Base-by-base conservation (phyloP, 768 basidiomycete species). In the Kwoniella dejecticola region DNA sequence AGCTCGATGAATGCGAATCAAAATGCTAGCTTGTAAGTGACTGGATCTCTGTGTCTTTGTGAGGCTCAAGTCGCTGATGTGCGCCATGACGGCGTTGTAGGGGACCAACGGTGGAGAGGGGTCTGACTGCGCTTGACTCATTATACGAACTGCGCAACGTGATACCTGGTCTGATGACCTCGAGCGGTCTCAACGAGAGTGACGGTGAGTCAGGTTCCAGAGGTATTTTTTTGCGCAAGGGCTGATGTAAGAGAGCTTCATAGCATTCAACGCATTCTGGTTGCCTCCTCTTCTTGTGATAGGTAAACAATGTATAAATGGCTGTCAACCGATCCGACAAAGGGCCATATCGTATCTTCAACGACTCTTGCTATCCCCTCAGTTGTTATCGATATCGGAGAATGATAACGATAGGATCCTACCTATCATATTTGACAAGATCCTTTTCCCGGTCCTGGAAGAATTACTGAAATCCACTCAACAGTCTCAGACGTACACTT, bases 381-480 rank as follows among this genome's bases (percentile, higher is more conserved):
- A 89, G 52, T 78, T 91, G 50, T 81, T 87, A 23, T 67, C 76
- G 11, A 84, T 86, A 57, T 83, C 84, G 29, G 81, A 83, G 24
- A 84, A 87, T 15, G 10, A 27, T 5, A 29, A 29, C 11, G 10
- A 27, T 5, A 29, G n/a, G n/a, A 77, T 89, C 70, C 84, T 92
- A 31, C 86, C 89, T 63, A 88, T 91, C 61, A 84, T 94, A 21
- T 96, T 98, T 82, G 89, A 91, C 76, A 84, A 86, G 33, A 87
- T 95, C 57, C 80, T 97, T 38, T 96, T 96, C 80, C 94, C 93
- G 3, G 84, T 97, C 40, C 79, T 97, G 29, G 93, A 97, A 64
- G 94, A 95, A 66, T 82, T 99, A 17, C 81, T 97, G 65, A 90
- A 89, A 70, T 88, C 90, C 0, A 87, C 92, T 62, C 85, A 89